Conservation (phyloP, 176 grass and related monocot genomes). For the Urochloa ruziziensis region DNA sequence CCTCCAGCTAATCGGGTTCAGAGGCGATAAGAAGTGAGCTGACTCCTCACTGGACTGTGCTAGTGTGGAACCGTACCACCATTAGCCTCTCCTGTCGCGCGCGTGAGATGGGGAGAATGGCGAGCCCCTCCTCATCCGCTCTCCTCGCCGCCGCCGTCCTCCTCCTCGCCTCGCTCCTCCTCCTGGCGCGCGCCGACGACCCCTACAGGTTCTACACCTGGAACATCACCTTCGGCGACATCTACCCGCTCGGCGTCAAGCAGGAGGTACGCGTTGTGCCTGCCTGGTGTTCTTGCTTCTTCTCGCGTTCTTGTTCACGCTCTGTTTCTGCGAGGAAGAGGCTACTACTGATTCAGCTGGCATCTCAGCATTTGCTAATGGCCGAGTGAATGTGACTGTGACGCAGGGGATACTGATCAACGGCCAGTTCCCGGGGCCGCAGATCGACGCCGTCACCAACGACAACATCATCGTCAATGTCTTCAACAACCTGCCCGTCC, state of each 20-base stretch:
- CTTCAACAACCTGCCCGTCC: constrained; percentile 81
- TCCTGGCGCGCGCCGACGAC: constrained; percentile 44
- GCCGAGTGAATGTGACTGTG: neutral
- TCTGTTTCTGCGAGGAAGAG: neutral
- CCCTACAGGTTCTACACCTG: constrained; percentile 86
- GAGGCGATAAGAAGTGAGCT: neutral
- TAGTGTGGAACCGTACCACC: neutral
- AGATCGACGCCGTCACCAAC: constrained; percentile 94
- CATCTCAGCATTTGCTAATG: neutral
- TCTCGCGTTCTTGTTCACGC: neutral
- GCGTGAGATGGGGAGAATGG: constrained; percentile 27
- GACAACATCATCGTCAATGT: constrained; percentile 97
- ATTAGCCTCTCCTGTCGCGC: neutral
- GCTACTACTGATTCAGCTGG: neutral
- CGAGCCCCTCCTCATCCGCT: neutral
- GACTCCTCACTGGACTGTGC: neutral
- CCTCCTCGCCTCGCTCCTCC: neutral
- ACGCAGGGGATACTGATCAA: constrained; percentile 95
- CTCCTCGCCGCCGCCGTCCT: constrained; percentile 8
- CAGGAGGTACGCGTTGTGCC: constrained; percentile 45
- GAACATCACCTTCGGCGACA: constrained; percentile 80
- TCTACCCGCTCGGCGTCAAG: constrained; percentile 82
- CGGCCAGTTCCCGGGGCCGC: constrained; percentile 95
- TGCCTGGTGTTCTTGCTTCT: neutral
- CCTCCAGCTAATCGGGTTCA: neutral